Evolutionary conservation across 345 rosid species (phyloP).

Genomic region (Eutrema heterophyllum): DNA sequence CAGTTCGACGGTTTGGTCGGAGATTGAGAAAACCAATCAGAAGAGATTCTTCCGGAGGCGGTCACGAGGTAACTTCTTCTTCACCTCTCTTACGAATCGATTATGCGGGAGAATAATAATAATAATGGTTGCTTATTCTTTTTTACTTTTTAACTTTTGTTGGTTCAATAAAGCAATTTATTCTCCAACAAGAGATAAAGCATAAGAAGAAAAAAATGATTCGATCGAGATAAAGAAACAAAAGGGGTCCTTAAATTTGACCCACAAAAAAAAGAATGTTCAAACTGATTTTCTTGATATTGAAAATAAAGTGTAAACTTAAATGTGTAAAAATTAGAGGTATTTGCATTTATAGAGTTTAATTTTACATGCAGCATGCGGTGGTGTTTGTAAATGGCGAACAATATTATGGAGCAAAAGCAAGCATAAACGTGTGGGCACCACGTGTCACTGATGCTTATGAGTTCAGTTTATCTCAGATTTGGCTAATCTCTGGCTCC

Average conservation of each 20-base stretch:
- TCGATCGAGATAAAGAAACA: slow-evolving; percentile 9
- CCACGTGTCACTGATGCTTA: slow-evolving; percentile 67
- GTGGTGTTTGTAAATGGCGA: slow-evolving; percentile 89
- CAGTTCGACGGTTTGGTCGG: slow-evolving; percentile 66
- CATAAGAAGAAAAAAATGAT: background rate
- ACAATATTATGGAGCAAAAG: slow-evolving; percentile 91
- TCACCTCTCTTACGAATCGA: slow-evolving; percentile 19
- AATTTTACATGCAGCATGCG: slow-evolving; percentile 65
- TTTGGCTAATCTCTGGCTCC: slow-evolving; percentile 96
- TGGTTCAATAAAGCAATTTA: slow-evolving; percentile 23
- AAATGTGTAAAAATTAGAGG: background rate
- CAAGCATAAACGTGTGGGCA: slow-evolving; percentile 88
- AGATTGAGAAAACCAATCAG: slow-evolving; percentile 64
- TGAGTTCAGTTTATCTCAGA: slow-evolving; percentile 91
- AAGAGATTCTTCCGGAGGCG: slow-evolving; percentile 82
- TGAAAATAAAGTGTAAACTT: slow-evolving; percentile 5
- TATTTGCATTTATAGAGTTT: background rate
- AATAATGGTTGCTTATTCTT: background rate
- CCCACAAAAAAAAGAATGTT: background rate
- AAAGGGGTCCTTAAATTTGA: background rate
- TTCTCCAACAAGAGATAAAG: slow-evolving; percentile 21
- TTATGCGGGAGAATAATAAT: slow-evolving; percentile 17
- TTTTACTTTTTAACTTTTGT: slow-evolving; percentile 24
- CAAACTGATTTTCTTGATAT: slow-evolving; percentile 7
- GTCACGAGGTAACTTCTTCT: slow-evolving; percentile 76